phyloP scores from a whole-genome alignment of 352 stramenopile species.

The Phytophthora cajani region DNA sequence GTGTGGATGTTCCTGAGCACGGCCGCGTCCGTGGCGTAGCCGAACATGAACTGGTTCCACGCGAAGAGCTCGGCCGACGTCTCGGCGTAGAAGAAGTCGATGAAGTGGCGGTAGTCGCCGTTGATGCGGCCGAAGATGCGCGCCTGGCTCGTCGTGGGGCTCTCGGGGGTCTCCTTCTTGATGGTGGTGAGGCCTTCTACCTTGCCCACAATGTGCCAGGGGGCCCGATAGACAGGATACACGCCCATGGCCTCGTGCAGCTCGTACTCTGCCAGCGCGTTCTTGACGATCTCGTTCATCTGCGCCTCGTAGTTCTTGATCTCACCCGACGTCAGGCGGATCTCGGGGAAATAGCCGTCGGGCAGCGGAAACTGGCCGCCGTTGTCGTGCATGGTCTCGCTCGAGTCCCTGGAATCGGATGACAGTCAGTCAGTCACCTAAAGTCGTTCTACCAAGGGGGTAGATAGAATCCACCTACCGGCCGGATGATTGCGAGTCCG shows the following conservation, averaged over 20 bases:
- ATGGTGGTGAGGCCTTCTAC: constrained; percentile 51
- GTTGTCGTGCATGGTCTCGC: constrained; percentile 33
- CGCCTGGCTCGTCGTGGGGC: constrained; percentile 29
- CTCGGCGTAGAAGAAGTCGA: constrained; percentile 81
- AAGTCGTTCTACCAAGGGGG: too few relatives aligned
- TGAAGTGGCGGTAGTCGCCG: constrained; percentile 67
- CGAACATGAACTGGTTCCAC: constrained; percentile 79
- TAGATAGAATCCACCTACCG: constrained; percentile 16
- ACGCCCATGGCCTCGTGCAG: constrained; percentile 43
- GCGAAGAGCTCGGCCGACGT: constrained; percentile 70
- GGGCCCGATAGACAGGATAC: constrained; percentile 37
- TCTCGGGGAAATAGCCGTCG: constrained; percentile 47
- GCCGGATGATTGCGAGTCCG: constrained; percentile 26
- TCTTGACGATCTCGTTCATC: constrained; percentile 48
- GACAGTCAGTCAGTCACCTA: constrained; percentile 1
- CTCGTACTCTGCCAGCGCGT: constrained; percentile 48
- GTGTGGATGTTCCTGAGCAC: constrained; percentile 81
- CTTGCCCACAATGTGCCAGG: constrained; percentile 43
- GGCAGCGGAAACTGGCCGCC: constrained; percentile 48
- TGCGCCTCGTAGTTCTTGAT: constrained; percentile 41
- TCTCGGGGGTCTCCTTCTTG: constrained; percentile 38
- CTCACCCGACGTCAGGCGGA: constrained; percentile 39
- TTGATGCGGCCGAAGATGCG: constrained; percentile 72
- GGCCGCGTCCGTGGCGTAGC: constrained; percentile 64
- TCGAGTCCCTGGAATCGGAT: constrained; percentile 7